Conservation (phyloP, 1,284 basidiomycete genomes). For the Psilocybe mexicana region DNA sequence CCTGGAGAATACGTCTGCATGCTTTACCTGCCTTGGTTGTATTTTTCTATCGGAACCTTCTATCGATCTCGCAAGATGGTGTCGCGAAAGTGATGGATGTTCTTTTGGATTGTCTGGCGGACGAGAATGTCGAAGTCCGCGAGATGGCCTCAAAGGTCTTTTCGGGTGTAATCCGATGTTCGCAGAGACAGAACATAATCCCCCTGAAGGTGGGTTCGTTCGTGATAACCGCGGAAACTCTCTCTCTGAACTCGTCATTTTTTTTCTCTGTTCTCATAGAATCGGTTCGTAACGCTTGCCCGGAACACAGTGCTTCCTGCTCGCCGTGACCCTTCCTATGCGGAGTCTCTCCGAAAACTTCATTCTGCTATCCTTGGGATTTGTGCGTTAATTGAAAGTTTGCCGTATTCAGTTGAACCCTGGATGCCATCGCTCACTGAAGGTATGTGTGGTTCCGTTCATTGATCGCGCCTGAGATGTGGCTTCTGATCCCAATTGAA, state of each 20-base stretch:
- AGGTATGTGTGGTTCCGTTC: slow-evolving; percentile 40
- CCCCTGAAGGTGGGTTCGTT: slow-evolving; percentile 69
- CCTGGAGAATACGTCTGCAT: slow-evolving; percentile 78
- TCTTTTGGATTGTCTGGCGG: slow-evolving; percentile 79
- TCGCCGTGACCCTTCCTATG: slow-evolving; percentile 73
- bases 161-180: slow-evolving; percentile 89
- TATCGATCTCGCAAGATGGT: slow-evolving; percentile 68
- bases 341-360: slow-evolving; percentile 71
- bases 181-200: slow-evolving; percentile 86
- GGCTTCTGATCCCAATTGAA: slow-evolving; percentile 36
- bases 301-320: slow-evolving; percentile 68
- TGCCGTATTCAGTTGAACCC: slow-evolving; percentile 75
- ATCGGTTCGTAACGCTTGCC: slow-evolving; percentile 75
- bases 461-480: slow-evolving; percentile 21
- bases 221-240: not conserved
- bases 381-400: slow-evolving; percentile 79
- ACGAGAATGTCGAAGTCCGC: slow-evolving; percentile 93
- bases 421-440: slow-evolving; percentile 81
- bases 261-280: slow-evolving; percentile 41
- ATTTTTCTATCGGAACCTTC: slow-evolving; percentile 86
- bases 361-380: slow-evolving; percentile 92
- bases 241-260: not conserved
- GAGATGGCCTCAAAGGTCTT: slow-evolving; percentile 92
- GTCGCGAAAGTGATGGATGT: slow-evolving; percentile 78
- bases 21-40: slow-evolving; percentile 75